Base-by-base conservation (phyloP, 768 basidiomycete species). In the Gloeophyllum trabeum region DNA sequence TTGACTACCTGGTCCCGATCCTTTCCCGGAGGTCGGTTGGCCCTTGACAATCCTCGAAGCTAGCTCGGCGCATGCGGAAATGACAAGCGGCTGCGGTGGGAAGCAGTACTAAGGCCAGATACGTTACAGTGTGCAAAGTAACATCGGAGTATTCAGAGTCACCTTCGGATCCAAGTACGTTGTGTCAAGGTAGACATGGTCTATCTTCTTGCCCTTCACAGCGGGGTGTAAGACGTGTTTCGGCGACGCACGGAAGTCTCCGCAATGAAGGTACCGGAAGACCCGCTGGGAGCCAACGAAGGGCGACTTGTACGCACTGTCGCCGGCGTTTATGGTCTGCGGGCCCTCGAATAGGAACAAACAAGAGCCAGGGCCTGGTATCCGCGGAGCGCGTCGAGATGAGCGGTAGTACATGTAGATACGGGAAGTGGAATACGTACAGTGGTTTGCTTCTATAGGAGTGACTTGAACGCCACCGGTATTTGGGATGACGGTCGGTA, bases 361-460 rank as follows among this genome's bases (percentile, higher is more conserved):
- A 45, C 81, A 89, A 2, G 92, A 96, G 3, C 96, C 96, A 4
- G 96, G 96, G 59, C 76, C 65, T 65, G 38, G 6, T 39, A 3
- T 24, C 13, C 6, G n/a, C 30, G n/a, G n/a, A n/a, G n/a, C n/a
- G n/a, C n/a, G n/a, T 2, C 19, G 30, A 13, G 3, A 23, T 23
- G 12, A 30, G 12, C 3, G 24, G 3, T 10, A 5, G 21, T 21
- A 25, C n/a, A n/a, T 28, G 12, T 39, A 19, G 13, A 5, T 14
- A 25, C 14, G n/a, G 23, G 5, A 2, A 26, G 14, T 4, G 19
- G 6, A 22, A 37, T 6, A 22, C n/a, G 51, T 43, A 71, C 94
- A 97, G 55, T 98, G 96, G 57, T 99, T 98, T 6, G 94, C 96
- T 53, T 96, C 89, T n/a, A 99, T 90, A 30, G 93, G 75, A 2